Evolutionary conservation across 1,284 basidiomycete species (phyloP).

Genomic region (Rugiboletus extremiorientalis): DNA sequence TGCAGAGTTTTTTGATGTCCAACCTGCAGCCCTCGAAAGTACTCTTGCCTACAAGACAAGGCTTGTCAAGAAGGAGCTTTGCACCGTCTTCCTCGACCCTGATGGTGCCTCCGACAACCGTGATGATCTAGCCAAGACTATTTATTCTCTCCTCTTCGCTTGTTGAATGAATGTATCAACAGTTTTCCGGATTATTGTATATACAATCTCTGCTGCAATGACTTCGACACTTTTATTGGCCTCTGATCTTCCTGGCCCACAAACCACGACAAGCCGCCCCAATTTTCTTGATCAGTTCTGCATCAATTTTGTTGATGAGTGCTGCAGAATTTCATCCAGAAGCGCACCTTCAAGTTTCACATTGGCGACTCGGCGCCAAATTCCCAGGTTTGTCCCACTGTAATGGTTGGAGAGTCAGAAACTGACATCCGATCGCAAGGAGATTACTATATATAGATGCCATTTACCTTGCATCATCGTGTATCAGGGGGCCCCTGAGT

Average conservation of each 20-base stretch:
- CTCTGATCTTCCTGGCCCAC: slow-evolving; percentile 91
- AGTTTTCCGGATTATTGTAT: no score
- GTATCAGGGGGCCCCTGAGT: no score
- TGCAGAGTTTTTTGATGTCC: slow-evolving; percentile 90
- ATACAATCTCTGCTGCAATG: slow-evolving; percentile 89
- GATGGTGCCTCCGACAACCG: slow-evolving; percentile 92
- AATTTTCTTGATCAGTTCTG: slow-evolving; percentile 97
- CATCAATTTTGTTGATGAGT: slow-evolving; percentile 95
- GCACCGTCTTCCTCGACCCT: slow-evolving; percentile 93
- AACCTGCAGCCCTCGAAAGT: slow-evolving; percentile 73
- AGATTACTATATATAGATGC: no score
- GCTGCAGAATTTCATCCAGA: slow-evolving; percentile 86
- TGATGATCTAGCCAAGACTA: slow-evolving; percentile 90
- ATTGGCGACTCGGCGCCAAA: no score
- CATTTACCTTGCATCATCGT: no score
- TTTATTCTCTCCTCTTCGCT: slow-evolving; percentile 93
- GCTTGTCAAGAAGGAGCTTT: slow-evolving; percentile 91
- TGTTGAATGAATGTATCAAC: slow-evolving; percentile 97
- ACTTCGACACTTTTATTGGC: slow-evolving; percentile 92
- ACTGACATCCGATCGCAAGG: no score
- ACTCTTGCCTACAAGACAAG: slow-evolving; percentile 91
- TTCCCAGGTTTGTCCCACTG: no score
- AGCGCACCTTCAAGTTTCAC: slow-evolving; percentile 77
- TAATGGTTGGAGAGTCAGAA: no score
- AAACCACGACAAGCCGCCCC: slow-evolving; percentile 80